phyloP scores from a whole-genome alignment of 2,329 filamentous ascomycete species.

The Cytospora schulzeri region DNA sequence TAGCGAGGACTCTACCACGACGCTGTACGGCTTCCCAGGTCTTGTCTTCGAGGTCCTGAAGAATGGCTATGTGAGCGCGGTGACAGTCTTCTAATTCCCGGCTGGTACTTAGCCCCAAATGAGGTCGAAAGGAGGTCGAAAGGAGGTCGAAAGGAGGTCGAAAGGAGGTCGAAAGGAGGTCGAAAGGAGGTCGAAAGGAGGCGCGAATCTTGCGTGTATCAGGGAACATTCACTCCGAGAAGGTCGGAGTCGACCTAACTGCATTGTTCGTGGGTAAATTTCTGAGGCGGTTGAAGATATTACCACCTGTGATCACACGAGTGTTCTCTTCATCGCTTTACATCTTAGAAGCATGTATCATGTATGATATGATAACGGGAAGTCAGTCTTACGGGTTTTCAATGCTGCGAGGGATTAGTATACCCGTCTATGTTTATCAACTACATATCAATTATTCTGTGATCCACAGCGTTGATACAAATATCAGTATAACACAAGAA shows the following conservation, averaged over 20 bases:
- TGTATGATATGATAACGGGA: no score
- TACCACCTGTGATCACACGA: neutral
- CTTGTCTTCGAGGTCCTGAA: conserved; percentile 94
- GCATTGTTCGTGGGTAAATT: neutral
- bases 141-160: no score
- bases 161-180: no score
- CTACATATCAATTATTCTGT: no score
- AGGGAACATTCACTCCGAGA: neutral
- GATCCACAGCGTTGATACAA: no score
- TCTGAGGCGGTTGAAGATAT: neutral
- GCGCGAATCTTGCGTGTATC: neutral
- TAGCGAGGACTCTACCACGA: conserved; percentile 67
- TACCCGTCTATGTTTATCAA: no score
- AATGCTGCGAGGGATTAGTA: no score
- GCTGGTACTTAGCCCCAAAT: neutral
- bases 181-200: no score
- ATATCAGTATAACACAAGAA: no score
- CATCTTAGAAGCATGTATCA: no score
- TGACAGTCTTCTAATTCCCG: conserved; percentile 79
- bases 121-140: no score
- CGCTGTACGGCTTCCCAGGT: conserved; percentile 90
- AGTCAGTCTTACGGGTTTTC: no score
- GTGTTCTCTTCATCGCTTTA: neutral
- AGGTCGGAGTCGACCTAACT: neutral
- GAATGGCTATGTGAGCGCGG: conserved; percentile 84